Evolutionary conservation across 495 filamentous ascomycete genomes (phyloP), one percentile per base, ranked within the genome.

Genomic region (Aspergillus homomorphus): DNA sequence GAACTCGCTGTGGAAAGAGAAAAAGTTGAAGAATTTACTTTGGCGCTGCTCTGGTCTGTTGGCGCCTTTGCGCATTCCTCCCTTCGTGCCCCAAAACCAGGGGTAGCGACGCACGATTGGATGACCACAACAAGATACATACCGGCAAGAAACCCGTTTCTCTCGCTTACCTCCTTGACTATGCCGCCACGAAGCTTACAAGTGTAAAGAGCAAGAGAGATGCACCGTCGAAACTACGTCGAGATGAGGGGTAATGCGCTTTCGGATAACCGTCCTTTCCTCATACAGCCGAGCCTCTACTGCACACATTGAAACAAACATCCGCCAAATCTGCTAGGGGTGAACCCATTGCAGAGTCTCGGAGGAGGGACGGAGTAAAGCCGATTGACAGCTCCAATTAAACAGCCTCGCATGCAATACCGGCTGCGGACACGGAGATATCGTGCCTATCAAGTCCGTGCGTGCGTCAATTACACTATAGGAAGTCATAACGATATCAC

Each of bases 31-130:
- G 33, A 6, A 12, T 38, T 38, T 12, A 7, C 10, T 38, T 14
- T 5, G 12, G 33, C 8, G 33, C 10, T 38, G 33, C 12, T 14
- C 10, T 4, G 26, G 10, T 4, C 26, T 30, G 26, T 30, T 30
- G 26, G 26, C 4, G 4, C 45, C 20, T 22, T 19, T 21, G 24
- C 18, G 18, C 53, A 55, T 55, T 55, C 44, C 42, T 19, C 53
- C 53, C 53, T 55, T 55, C 42, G 44, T 55, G 12, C 38, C 42
- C 21, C 22, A 23, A 45, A 55, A 43, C 26, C 53, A 51, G 48
- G 48, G 48, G 45, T 38, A 12, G 2, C 33, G 10, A 38, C 33
- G 8, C 33, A 14, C 10, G 6, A 38, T 38, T 38, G 33, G 33
- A 38, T 2, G 10, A 7, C 10, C 8, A 38, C 33, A 38, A 38